Evolutionary conservation across 441 rosid genomes (phyloP).

Genomic region (Croton laevigatus): DNA sequence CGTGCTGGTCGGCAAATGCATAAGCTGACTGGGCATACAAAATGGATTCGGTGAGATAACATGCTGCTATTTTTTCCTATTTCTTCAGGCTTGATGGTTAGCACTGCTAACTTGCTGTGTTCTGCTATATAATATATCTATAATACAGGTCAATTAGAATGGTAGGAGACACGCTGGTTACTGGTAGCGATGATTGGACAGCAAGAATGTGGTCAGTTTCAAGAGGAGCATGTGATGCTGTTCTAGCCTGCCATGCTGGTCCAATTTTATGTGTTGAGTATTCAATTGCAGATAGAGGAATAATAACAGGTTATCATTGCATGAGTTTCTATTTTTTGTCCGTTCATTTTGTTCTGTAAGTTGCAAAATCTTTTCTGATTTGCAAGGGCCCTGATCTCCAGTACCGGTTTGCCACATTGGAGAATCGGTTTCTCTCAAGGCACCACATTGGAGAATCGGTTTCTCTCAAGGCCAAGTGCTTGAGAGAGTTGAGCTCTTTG

Average conservation of each 20-base stretch:
- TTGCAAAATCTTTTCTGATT: background rate
- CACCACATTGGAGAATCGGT: background rate
- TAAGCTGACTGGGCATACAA: conserved; percentile 87
- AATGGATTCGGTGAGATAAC: conserved; percentile 87
- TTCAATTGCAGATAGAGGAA: conserved; percentile 77
- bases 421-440: background rate
- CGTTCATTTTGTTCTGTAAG: conserved; percentile 2
- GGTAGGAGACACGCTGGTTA: conserved; percentile 90
- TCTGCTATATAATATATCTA: conserved; percentile 17
- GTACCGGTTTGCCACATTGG: conserved; percentile 1
- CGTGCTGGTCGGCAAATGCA: conserved; percentile 99
- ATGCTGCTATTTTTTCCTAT: conserved; percentile 13
- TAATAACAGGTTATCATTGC: conserved; percentile 76
- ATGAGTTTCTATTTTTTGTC: conserved; percentile 6
- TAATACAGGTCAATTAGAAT: conserved; percentile 84
- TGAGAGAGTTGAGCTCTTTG: conserved; percentile 8
- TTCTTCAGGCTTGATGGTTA: conserved; percentile 6
- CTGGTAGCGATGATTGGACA: conserved; percentile 99
- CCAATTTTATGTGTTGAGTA: conserved; percentile 83
- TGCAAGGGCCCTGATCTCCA: conserved; percentile 1
- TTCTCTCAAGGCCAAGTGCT: background rate
- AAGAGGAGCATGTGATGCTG: conserved; percentile 85
- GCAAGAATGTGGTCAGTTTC: conserved; percentile 98
- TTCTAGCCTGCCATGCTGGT: conserved; percentile 97
- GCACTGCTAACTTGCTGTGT: background rate